Base-by-base conservation (phyloP, 805 yeast species). In the Debaryomyces prosopidis region DNA sequence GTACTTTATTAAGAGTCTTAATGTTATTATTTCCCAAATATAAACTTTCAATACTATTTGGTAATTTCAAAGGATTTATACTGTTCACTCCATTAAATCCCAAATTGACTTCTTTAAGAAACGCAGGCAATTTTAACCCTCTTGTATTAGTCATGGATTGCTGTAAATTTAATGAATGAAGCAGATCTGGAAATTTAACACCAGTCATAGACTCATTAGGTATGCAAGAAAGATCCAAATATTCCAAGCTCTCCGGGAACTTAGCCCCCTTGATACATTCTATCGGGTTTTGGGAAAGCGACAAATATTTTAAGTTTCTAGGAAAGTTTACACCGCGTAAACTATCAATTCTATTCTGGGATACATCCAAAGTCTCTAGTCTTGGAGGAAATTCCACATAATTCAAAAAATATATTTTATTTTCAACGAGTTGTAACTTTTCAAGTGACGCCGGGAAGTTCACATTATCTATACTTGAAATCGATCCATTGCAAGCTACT, bases 181-280 rank as follows among this genome's bases (percentile, higher is more conserved):
- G 52, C 57, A 54, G 60, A 43, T 73, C 77, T 1, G 77, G 77
- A 42, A 73, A 71, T 46, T 69, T 72, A n/a, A 73, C 63, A 1
- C 77, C 75, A 0, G 76, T 66, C 77, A 73, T 72, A 8, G 73
- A 63, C 49, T 73, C 77, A 49, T 71, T 73, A 3, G 77, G 77
- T 7, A 72, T 63, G 43, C 69, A 68, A 5, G 76, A 69, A 9
- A 69, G 47, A 47, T 73, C 77, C 50, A 73, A 57, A 48, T 62
- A 61, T 36, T 57, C 57, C 30, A 73, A 49, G 18, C 50, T 44
- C 11, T 71, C 76, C 4, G 77, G 77, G 37, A 72, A 71, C 42
- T 63, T 65, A 15, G 59, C 67, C 8, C 75, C 74, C 47, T 69
- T 67, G 33, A 72, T 61, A 35, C 70, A 66, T 40, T 73, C 77